phyloP scores from a whole-genome alignment of 192 early-diverging fungal genomes.

The Coemansia sp. region DNA sequence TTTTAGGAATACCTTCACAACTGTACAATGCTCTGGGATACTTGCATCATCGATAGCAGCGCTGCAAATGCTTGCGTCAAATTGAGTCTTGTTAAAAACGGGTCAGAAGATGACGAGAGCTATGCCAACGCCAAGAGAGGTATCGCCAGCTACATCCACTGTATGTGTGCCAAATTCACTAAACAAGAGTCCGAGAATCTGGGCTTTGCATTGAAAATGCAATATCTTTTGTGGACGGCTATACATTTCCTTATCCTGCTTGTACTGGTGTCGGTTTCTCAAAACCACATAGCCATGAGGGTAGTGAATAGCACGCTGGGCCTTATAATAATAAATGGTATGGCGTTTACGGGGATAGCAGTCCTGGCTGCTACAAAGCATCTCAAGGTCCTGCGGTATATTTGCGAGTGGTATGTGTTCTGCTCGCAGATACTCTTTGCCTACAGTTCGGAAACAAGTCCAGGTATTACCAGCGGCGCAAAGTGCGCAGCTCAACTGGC shows the following conservation, averaged over 20 bases:
- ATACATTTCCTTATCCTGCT: not conserved
- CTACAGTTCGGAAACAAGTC: not conserved
- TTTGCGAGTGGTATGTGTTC: not conserved
- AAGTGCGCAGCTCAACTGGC: not conserved
- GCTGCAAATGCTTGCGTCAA: not conserved
- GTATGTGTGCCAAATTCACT: not conserved
- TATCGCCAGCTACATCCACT: not conserved
- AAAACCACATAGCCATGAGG: not conserved
- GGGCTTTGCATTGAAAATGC: not conserved
- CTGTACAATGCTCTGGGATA: not conserved
- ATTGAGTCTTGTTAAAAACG: not conserved
- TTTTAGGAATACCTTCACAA: not conserved
- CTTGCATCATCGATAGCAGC: not conserved
- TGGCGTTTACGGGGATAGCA: not conserved
- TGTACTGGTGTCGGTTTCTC: not conserved
- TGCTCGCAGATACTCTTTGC: not conserved
- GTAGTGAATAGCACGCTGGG: not conserved
- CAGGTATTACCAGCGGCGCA: not conserved
- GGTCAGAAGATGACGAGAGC: not conserved
- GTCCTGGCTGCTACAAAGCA: not conserved
- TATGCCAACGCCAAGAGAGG: not conserved
- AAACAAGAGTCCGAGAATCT: not conserved
- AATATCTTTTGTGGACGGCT: not conserved
- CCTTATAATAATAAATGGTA: not conserved
- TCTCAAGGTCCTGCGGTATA: not conserved